Evolutionary conservation across 2,329 filamentous ascomycete genomes (phyloP).

Genomic region (Hypoxylon sp.): DNA sequence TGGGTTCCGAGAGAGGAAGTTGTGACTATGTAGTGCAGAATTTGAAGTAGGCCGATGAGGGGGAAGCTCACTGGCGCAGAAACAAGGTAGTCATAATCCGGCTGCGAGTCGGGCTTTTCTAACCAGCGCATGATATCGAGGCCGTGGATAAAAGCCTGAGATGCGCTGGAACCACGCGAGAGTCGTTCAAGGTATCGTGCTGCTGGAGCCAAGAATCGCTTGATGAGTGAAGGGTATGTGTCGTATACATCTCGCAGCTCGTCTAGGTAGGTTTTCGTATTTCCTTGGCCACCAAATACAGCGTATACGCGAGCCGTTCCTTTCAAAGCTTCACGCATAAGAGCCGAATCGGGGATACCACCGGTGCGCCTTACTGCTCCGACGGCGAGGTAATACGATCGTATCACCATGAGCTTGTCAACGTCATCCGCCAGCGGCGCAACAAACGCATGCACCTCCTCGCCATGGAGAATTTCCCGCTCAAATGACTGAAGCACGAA

Average conservation of each 20-base stretch:
- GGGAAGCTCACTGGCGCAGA: slow-evolving; percentile 51
- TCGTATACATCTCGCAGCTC: slow-evolving; percentile 36
- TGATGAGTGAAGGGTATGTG: slow-evolving; percentile 31
- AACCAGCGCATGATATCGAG: slow-evolving; percentile 45
- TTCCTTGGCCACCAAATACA: slow-evolving; percentile 40
- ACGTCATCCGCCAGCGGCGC: slow-evolving; percentile 20
- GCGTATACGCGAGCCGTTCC: slow-evolving; percentile 33
- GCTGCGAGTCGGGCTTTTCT: slow-evolving; percentile 40
- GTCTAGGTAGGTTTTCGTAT: slow-evolving; percentile 38
- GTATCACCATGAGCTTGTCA: slow-evolving; percentile 29
- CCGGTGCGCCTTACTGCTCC: slow-evolving; percentile 25
- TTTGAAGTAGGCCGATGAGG: slow-evolving; percentile 48
- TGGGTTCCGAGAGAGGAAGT: slow-evolving; percentile 42
- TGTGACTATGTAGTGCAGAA: slow-evolving; percentile 45
- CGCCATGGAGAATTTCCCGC: slow-evolving; percentile 20
- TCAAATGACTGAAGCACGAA: slow-evolving; percentile 32
- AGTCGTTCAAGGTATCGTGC: slow-evolving; percentile 31
- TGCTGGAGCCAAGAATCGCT: slow-evolving; percentile 28
- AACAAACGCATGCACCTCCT: slow-evolving; percentile 34
- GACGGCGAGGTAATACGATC: slow-evolving; percentile 30
- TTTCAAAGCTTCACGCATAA: slow-evolving; percentile 33
- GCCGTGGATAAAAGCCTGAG: slow-evolving; percentile 39
- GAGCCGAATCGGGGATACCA: slow-evolving; percentile 25
- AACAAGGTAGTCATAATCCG: slow-evolving; percentile 46
- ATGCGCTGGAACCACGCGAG: slow-evolving; percentile 33